Conservation (phyloP, 768 basidiomycete species). For the Mycena maculata region DNA sequence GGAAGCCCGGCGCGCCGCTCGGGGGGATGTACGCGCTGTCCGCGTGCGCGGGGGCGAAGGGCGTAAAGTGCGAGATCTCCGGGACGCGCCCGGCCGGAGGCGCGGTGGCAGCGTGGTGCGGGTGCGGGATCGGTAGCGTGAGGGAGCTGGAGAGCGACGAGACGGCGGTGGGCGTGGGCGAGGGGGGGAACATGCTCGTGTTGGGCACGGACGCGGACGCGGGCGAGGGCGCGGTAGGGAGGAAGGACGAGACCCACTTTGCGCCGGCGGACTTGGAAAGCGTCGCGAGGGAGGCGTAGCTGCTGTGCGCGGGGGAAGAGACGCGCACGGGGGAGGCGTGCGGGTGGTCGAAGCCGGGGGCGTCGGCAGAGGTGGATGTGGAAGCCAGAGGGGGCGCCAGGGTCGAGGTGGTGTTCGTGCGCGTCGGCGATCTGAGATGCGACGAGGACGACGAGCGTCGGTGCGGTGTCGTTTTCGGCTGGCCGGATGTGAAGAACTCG, state of each 20-base stretch:
- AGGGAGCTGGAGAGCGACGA: constrained; percentile 29
- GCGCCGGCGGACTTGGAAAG: constrained; percentile 33
- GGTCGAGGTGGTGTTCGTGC: constrained; percentile 15
- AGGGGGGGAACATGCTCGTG: constrained; percentile 21
- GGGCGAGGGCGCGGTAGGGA: constrained; percentile 26
- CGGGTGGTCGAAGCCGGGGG: constrained; percentile 27
- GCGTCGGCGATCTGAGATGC: constrained; percentile 26
- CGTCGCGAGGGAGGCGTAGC: constrained; percentile 27
- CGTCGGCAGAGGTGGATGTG: constrained; percentile 25
- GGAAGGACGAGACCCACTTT: constrained; percentile 34
- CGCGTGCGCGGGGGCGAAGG: constrained; percentile 61
- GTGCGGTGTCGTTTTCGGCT: constrained; percentile 40
- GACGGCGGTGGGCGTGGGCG: constrained; percentile 12
- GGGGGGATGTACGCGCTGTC: constrained; percentile 53
- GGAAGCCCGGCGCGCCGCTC: constrained; percentile 82
- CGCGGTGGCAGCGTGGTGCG: constrained; percentile 9
- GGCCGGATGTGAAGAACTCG: constrained; percentile 47
- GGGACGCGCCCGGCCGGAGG: constrained; percentile 2
- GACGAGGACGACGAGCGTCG: constrained; percentile 31
- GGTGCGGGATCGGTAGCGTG: constrained; percentile 11
- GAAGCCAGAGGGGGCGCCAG: constrained; percentile 32
- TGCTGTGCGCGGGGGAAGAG: constrained; percentile 6
- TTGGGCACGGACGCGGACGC: constrained; percentile 24
- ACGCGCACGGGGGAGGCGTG: not conserved
- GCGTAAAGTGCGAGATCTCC: constrained; percentile 41